Evolutionary conservation across 139 green algal species (phyloP), one percentile per base, ranked within the genome.

Genomic region (Pleodorina starrii): DNA sequence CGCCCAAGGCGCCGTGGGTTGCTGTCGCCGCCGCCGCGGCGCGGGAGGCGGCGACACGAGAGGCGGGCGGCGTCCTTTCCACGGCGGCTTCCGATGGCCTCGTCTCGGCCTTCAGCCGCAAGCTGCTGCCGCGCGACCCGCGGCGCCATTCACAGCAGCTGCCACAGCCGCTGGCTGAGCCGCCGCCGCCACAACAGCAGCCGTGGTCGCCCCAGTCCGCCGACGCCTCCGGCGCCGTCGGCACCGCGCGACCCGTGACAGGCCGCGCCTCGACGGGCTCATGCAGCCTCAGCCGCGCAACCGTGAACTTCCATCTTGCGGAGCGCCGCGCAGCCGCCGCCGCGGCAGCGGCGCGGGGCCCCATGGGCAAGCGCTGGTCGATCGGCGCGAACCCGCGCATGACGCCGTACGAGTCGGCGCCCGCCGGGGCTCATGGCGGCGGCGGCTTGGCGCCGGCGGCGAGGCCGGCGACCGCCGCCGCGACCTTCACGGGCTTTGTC

Each of bases 361-460:
- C 11, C 63, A 4, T 38, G 27, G 63, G 63, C 32, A 73, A 73
- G 42, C 76, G 76, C 48, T 54, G 48, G 21, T 84, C 76, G 35
- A 69, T 84, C 10, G 76, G 48, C 46, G 68, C 68, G 16, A 44
- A 76, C 68, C 42, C 42, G 10, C 43, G 73, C 29, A 17, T 81
- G 42, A 42, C 78, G 27, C 27, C 42, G 27, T 86, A 86, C 79
- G 57, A 86, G 27, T 76, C 79, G 11, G 79, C 79, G 79, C 79
- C 76, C 19, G 43, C 73, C 29, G 73, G 4, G 27, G 43, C 25
- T n/a, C n/a, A n/a, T n/a, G n/a, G n/a, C 43, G 73, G 73, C 46
- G 73, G 19, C 27, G 42, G 9, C 73, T 21, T 23, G 43, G 27
- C 25, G 19, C 7, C 76, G 50, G 38, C 79, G 42, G 5, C 57